Percentiles rank a stretch among this genome's conserved stretches.
phyloP scores from a whole-genome alignment of 495 filamentous ascomycete genomes.

The Penicillium silybi region DNA sequence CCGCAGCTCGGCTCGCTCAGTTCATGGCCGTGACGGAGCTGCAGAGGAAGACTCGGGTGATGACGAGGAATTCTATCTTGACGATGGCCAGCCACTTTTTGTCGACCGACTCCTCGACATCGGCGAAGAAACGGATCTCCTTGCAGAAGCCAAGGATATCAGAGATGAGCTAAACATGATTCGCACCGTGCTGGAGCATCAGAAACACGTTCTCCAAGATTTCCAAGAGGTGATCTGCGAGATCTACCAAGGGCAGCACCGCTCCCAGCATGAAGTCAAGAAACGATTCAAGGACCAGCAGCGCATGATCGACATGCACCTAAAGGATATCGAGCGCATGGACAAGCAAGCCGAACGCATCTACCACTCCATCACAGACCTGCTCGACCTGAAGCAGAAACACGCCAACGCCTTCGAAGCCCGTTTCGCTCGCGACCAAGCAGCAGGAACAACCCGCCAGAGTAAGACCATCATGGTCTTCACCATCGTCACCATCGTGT shows the following conservation, averaged over 20 bases:
- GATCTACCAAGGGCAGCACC: constrained; percentile 43
- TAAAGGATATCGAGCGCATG: constrained; percentile 66
- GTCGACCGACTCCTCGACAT: constrained; percentile 66
- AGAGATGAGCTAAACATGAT: constrained; percentile 73
- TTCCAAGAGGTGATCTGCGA: constrained; percentile 53
- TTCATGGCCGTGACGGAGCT: not conserved
- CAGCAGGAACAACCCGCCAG: constrained; percentile 60
- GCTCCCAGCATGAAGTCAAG: constrained; percentile 49
- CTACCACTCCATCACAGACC: constrained; percentile 58
- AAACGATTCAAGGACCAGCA: constrained; percentile 58
- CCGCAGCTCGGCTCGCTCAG: constrained; percentile 20
- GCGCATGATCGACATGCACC: constrained; percentile 55
- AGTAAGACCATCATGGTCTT: constrained; percentile 73
- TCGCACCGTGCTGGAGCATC: constrained; percentile 55
- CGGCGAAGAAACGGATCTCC: constrained; percentile 60
- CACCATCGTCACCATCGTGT: constrained; percentile 67
- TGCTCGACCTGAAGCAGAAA: constrained; percentile 62
- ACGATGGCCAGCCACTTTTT: constrained; percentile 45
- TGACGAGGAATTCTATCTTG: constrained; percentile 21
- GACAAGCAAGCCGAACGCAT: constrained; percentile 63
- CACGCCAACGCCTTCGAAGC: constrained; percentile 70
- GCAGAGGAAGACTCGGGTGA: constrained; percentile 6
- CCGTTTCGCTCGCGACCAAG: constrained; percentile 63
- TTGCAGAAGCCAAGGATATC: constrained; percentile 68
- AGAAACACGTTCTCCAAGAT: constrained; percentile 51